Evolutionary conservation across 2,329 filamentous ascomycete species (phyloP), one percentile per base, ranked within the genome.

Genomic region (Periconia sp.): DNA sequence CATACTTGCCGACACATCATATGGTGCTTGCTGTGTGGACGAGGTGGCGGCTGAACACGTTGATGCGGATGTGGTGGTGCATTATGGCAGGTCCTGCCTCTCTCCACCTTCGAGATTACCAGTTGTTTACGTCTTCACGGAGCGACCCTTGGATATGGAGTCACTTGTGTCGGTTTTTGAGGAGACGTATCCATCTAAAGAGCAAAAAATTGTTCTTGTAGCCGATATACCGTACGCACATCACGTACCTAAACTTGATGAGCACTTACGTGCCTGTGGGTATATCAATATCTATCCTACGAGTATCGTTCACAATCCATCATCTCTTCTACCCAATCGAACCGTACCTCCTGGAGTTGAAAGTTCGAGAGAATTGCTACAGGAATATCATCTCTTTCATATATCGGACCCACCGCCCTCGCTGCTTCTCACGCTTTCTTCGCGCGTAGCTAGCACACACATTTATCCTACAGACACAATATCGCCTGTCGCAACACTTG

Each of bases 41-140:
- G 94, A 99, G 76, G 88, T 97, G 41, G 94, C 94, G 0, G 94
- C 94, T 2, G 92, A 99, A 72, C 94, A 99, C 71, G 89, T 91
- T 15, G 83, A 91, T 65, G 92, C 94, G 7, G 89, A 97, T 57
- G 90, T 92, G 0, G 90, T 97, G 1, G 88, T 99, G 14, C 94
- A 99, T 72, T 99, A 97, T 65, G 94, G 94, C 2, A 83, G 94
- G 49, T 89, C 93, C 0, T 99, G 94, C 69, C 80, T 99, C 20
- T 97, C 92, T 8, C 93, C 93, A 0, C 96, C 93, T 0, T 89
- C 90, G 11, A 81, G 92, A 51, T 76, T 97, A 49, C 92, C 93
- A 0, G 92, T 96, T 19, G 85, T 97, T 47, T 92, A 97, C 70
- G 86, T 97, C 54, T 97, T 94, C 69, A 99, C 94, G 0, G 82